These are phyloP conservation scores for Berberis thunbergii DNA, from an alignment of 164 flowering plant species.

Conservation along the genomic window DNA sequence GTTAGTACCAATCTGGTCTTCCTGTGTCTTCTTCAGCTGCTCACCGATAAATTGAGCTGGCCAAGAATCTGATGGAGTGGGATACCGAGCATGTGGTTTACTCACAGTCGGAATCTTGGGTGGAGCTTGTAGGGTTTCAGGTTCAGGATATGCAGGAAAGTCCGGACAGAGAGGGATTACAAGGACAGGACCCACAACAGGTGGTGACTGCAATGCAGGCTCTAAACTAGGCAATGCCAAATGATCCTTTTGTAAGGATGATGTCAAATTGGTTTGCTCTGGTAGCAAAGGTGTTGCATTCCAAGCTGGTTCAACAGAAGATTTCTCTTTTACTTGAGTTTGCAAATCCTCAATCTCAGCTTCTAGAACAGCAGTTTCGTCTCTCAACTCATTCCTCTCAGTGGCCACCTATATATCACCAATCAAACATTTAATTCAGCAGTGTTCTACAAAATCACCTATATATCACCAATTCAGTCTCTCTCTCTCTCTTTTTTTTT, in stretches of 20 bases:
- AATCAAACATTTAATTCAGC: conserved; percentile 4
- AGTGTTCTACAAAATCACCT: neutral
- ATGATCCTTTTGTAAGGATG: conserved; percentile 14
- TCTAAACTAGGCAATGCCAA: conserved; percentile 19
- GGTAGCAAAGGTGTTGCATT: conserved; percentile 25
- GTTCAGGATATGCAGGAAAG: conserved; percentile 17
- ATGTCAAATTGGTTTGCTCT: conserved; percentile 12
- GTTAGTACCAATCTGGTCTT: conserved; percentile 7
- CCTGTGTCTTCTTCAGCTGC: conserved; percentile 7
- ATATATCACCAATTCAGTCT: neutral
- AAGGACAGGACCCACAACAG: conserved; percentile 32
- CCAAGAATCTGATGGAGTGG: conserved; percentile 50
- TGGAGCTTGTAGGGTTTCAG: conserved; percentile 11
- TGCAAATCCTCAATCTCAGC: conserved; percentile 37
- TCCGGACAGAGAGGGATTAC: conserved; percentile 40
- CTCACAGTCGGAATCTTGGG: conserved; percentile 23
- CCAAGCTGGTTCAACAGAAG: conserved; percentile 29
- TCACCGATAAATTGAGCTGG: conserved; percentile 31
- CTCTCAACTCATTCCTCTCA: conserved; percentile 50
- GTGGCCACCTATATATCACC: conserved; percentile 28
- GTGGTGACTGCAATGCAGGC: conserved; percentile 19
- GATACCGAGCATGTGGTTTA: conserved; percentile 54
- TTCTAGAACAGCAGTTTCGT: conserved; percentile 39
- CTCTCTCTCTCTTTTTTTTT: neutral
- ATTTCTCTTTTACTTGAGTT: conserved; percentile 25